A percentile compares a stretch with the other conserved stretches of the same genome.
These are phyloP conservation scores for Phaffia australis DNA, from an alignment of 768 basidiomycete species.

Conservation along the genomic window DNA sequence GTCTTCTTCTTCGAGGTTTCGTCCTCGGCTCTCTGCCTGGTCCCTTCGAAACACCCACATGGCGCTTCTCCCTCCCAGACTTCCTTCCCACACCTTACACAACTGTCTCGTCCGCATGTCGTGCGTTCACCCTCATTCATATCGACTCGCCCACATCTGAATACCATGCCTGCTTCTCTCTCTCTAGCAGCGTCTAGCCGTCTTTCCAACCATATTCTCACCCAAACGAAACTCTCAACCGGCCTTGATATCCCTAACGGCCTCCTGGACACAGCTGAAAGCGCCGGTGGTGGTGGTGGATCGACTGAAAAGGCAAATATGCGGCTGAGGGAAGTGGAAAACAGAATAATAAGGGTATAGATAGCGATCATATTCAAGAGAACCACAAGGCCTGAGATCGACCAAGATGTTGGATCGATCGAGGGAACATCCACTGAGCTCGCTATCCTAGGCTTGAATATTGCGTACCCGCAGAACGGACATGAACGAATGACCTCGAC, in stretches of 20 bases:
- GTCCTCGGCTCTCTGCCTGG: neutral
- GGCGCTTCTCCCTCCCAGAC: slow-evolving; percentile 15
- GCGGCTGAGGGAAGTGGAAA: neutral
- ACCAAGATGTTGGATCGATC: slow-evolving; percentile 1
- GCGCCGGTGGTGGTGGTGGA: neutral
- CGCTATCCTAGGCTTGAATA: neutral
- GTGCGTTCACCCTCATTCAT: no score
- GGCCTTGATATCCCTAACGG: no score
- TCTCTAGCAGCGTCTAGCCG: no score
- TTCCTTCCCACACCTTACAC: slow-evolving; percentile 15
- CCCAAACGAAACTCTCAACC: no score
- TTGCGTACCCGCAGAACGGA: slow-evolving; percentile 17
- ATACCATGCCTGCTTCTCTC: no score
- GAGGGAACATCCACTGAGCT: neutral
- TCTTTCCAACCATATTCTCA: no score
- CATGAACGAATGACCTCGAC: slow-evolving; percentile 1
- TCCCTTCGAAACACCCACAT: neutral
- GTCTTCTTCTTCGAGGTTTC: neutral
- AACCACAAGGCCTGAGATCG: neutral
- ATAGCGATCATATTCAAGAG: neutral
- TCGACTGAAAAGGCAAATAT: neutral
- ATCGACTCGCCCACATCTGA: no score
- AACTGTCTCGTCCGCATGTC: slow-evolving; percentile 20
- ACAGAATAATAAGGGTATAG: neutral
- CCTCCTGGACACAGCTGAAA: neutral